These are phyloP conservation scores for Tricholoma saponaceum DNA, from an alignment of 768 basidiomycete genomes.

Conservation along the genomic window DNA sequence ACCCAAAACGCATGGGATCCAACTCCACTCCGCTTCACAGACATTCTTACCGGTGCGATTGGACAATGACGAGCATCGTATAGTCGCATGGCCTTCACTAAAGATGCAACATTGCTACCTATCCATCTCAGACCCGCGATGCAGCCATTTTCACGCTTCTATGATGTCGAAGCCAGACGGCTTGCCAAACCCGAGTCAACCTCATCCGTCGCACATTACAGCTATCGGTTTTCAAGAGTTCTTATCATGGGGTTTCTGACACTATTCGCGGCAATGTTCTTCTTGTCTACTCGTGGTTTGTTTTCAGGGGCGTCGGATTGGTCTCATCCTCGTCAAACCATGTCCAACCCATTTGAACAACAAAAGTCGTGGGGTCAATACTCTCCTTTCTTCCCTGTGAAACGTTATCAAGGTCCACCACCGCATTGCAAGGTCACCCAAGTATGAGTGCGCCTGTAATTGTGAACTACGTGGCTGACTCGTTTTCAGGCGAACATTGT, in stretches of 20 bases:
- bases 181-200: neutral
- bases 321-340: neutral
- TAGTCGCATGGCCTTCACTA: neutral
- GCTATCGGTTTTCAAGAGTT: neutral
- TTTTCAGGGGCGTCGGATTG: neutral
- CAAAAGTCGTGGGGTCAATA: slow-evolving; percentile 53
- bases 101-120: neutral
- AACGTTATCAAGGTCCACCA: slow-evolving; percentile 42
- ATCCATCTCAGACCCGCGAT: neutral
- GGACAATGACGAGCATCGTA: neutral
- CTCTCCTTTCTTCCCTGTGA: slow-evolving; percentile 53
- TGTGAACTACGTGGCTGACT: neutral
- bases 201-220: neutral
- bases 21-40: no score
- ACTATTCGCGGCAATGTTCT: neutral
- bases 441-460: slow-evolving; percentile 26
- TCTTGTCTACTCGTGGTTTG: neutral
- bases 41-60: neutral
- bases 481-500: slow-evolving; percentile 55
- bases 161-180: neutral
- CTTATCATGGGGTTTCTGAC: neutral
- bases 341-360: slow-evolving; percentile 7
- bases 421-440: slow-evolving; percentile 50
- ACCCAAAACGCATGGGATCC: no score
- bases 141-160: neutral